phyloP scores from a whole-genome alignment of 73 alveolate species.

The Paramecium tetraurelia region DNA sequence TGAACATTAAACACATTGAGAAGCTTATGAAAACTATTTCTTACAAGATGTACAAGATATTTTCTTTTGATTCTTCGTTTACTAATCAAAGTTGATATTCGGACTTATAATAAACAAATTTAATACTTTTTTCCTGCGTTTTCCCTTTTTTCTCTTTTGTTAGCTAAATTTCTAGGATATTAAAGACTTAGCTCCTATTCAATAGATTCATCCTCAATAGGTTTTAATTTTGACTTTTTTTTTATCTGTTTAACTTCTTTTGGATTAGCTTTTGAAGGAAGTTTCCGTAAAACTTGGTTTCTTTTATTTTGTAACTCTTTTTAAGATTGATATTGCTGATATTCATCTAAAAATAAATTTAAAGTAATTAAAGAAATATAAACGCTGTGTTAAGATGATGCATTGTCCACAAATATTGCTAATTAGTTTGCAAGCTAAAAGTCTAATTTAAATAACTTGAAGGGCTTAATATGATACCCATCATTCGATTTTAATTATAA shows the following conservation, averaged over 20 bases:
- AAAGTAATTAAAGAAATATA: not conserved
- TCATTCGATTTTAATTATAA: not conserved
- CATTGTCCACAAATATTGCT: not conserved
- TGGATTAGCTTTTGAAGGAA: not conserved
- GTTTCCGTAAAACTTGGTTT: not conserved
- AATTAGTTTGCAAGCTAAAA: not conserved
- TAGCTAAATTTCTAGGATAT: not conserved
- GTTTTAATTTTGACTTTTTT: not conserved
- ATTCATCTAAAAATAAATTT: not conserved
- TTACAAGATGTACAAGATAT: not conserved
- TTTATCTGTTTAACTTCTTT: not conserved
- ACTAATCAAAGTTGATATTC: not conserved
- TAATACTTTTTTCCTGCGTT: conserved; percentile 38
- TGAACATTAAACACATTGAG: not conserved
- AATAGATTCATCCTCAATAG: not conserved
- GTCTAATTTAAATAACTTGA: not conserved
- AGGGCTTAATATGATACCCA: not conserved
- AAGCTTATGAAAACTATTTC: not conserved
- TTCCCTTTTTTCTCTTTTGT: conserved; percentile 41
- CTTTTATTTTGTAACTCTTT: not conserved
- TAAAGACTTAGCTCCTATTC: not conserved
- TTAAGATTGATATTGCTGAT: not conserved
- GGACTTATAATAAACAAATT: not conserved
- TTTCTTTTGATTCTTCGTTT: not conserved
- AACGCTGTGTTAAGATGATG: not conserved